A percentile compares a stretch with the other conserved stretches of the same genome.
phyloP scores from a whole-genome alignment of 176 grass and related monocot species.

The Poa pratensis region DNA sequence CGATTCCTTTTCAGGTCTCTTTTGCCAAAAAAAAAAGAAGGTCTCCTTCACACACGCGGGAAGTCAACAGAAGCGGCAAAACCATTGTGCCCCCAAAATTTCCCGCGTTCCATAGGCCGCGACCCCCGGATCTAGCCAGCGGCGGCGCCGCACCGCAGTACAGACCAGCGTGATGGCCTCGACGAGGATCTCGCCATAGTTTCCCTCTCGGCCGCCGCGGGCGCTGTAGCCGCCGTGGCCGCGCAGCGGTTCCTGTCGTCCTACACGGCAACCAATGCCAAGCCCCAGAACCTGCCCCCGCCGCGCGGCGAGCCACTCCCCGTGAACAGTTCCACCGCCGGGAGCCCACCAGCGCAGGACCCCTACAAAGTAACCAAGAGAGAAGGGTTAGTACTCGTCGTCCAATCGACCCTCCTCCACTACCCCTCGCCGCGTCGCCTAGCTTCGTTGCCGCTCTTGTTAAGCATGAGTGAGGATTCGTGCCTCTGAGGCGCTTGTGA shows the following conservation, averaged over 20 bases:
- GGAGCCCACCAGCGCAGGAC: constrained; percentile 40
- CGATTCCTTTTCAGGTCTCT: no score
- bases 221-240: constrained; percentile 58
- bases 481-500: constrained; percentile 18
- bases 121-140: constrained; percentile 1
- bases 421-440: constrained; percentile 10
- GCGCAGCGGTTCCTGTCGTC: constrained; percentile 53
- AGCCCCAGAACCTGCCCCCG: constrained; percentile 12
- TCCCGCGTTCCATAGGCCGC: constrained; percentile 37
- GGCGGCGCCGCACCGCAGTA: background rate
- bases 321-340: constrained; percentile 46
- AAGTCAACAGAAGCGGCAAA: background rate
- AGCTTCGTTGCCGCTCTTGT: background rate
- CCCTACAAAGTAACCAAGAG: constrained; percentile 79
- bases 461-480: background rate
- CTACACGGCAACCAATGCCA: constrained; percentile 18
- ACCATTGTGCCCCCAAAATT: background rate
- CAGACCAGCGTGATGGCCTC: constrained; percentile 47
- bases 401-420: background rate
- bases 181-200: constrained; percentile 62
- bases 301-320: background rate
- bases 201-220: constrained; percentile 64
- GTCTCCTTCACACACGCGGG: no score
- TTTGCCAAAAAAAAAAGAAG: no score
- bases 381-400: constrained; percentile 53